Evolutionary conservation across 768 basidiomycete species (phyloP), one percentile per base, ranked within the genome.

Genomic region (Boletus subcaerulescens): DNA sequence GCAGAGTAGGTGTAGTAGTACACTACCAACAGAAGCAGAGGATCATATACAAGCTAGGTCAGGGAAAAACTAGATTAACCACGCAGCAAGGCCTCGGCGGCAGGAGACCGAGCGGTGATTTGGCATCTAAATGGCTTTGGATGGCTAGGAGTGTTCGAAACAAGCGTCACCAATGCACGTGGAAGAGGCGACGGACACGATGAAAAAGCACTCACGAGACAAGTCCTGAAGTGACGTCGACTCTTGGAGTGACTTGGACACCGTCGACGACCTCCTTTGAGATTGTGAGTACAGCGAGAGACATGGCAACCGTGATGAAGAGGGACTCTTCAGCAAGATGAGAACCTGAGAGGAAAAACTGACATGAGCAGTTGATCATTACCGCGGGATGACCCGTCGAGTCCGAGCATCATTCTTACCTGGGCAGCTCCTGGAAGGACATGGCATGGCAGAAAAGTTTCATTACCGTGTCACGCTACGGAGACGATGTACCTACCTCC

Each of bases 41-140:
- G 4, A 24, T 24, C 24, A 24, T 24, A 5, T 24, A 24, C 24
- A 5, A 0, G 24, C 8, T 1, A 26, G 1, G 7, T 26, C 24
- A 26, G 24, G 24, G 24, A 2, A 26, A 26, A 26, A 26, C 26
- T 26, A 26, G 8, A 26, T n/a, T 1, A 61, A 36, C 15, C 40
- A 3, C 17, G 50, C 9, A 52, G 17, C 20, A 67, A 47, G 22
- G 51, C 45, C 39, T 55, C 54, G 0, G 78, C 76, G 53, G 71
- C 74, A 45, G 77, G 71, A 7, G 80, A 82, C 44, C 82, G 77
- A 15, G 81, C 79, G 45, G 67, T 77, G 59, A 86, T 77, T n/a
- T 67, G 65, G 65, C 78, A 86, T 57, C 73, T 77, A 67, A 82
- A 85, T 22, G 83, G 79, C 58, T 76, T 78, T 4, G 80, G 82